A percentile compares a stretch with the other conserved stretches of the same genome.
phyloP scores from a whole-genome alignment of 371 early-diverging fungal species.

The Mortierella sp. region DNA sequence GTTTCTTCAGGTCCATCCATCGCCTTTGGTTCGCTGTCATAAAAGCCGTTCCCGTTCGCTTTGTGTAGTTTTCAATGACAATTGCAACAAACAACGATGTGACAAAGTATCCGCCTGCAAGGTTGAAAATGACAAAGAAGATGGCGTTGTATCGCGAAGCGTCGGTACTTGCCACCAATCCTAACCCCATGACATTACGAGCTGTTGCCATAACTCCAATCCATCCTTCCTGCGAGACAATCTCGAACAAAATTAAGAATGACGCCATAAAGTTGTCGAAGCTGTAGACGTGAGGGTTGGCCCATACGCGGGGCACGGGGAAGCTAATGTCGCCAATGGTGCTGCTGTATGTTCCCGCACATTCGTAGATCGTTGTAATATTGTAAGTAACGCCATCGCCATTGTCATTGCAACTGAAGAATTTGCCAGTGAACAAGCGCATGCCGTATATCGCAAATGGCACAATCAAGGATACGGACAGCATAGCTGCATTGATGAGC shows the following conservation, averaged over 20 bases:
- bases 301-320: constrained; percentile 71
- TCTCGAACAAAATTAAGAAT: constrained; percentile 73
- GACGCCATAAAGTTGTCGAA: constrained; percentile 76
- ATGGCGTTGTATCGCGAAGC: constrained; percentile 69
- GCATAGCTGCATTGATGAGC: constrained; percentile 70
- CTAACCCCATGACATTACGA: constrained; percentile 68
- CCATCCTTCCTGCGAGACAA: constrained; percentile 82
- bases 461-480: constrained; percentile 69
- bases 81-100: constrained; percentile 78
- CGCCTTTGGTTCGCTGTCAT: constrained; percentile 77
- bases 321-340: constrained; percentile 29
- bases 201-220: constrained; percentile 71
- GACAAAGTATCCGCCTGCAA: constrained; percentile 75
- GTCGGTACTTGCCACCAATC: constrained; percentile 61
- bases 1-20: constrained; percentile 79
- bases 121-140: constrained; percentile 75
- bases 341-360: constrained; percentile 59
- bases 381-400: not conserved
- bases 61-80: constrained; percentile 76
- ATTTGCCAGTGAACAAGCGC: constrained; percentile 70
- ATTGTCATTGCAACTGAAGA: constrained; percentile 71
- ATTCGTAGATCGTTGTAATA: constrained; percentile 49
- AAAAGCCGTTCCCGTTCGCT: constrained; percentile 73
- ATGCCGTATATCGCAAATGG: constrained; percentile 80
- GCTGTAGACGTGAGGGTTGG: constrained; percentile 74